Base-by-base conservation (phyloP, 108 stramenopile genomes). In the Mediolabrus comicus region DNA sequence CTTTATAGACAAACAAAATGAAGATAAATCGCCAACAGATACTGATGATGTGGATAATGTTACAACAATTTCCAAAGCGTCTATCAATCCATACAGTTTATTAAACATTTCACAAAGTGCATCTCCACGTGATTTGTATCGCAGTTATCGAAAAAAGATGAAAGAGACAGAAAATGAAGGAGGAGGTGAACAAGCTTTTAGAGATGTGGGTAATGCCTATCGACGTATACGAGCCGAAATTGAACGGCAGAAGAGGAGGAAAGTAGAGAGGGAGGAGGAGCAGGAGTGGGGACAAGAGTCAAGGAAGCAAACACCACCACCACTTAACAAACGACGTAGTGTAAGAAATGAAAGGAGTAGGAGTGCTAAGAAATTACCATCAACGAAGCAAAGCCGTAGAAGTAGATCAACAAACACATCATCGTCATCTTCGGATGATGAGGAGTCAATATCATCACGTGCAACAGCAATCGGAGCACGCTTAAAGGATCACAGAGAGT, bases 11-110 rank as follows among this genome's bases (percentile, higher is more conserved):
- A 55, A 59, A 17, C 65, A 36, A 14, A 3, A 32, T 10, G 26
- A 63, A 41, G n/a, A 5, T 1, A 55, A 54, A 7, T 29, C 30
- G 14, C 13, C 19, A 24, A 49, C 4, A 33, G 64, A 65, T 35
- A 26, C 24, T 9, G 69, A 69, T 53, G 63, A 64, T 25, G 39
- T 59, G 12, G 76, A 77, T 35, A 77, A 77, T 32, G 76, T 70
- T 34, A 77, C 76, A 27, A 77, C 76, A 13, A 70, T 77, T 65
- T 77, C 76, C 28, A 70, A 77, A 65, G 76, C 76, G 27, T 70
- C 69, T 22, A 65, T 41, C 24, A 77, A 77, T 32, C 76, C 76
- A 13, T 77, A 77, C 26, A 52, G 49, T 14, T 55, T 77, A 8
- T 52, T 77, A 19, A 69, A 69, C 14, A 26, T 77, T 25, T 58